Base-by-base conservation (phyloP, 2,329 filamentous ascomycete genomes). In the Claviceps africana region DNA sequence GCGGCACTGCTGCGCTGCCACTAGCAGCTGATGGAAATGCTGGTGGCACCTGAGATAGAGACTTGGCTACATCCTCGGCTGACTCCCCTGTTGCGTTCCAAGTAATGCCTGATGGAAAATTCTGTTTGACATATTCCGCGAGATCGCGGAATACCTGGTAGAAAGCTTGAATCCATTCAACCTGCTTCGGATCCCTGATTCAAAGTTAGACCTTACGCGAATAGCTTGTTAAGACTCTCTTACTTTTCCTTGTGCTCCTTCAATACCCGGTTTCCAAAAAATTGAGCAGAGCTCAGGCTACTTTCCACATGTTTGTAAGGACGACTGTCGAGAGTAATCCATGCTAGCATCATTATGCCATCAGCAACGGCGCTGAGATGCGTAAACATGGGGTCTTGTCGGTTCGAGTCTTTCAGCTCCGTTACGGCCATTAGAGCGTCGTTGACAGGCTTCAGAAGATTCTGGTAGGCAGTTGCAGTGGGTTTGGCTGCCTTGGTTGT, bases 401-500 rank as follows among this genome's bases (percentile, higher is more conserved):
- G 81, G 67, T 94, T 94, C 54, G 77, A 76, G 61, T 96, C 89
- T 66, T 88, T 85, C 62, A 95, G 79, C 57, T 86, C 83, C 61
- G 82, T 84, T 52, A 93, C 88, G 47, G 81, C 81, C 62, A 85
- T 82, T 57, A 95, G 84, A 52, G 85, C 82, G 55, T 86, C 82
- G 69, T 95, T 90, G 56, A 95, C 83, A 58, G 91, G 89, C 61
- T 90, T 88, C 58, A 97, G 75, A 21, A 96, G 78, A 56, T 88
- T 83, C 65, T 86, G 82, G 63, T 83, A 87, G 3, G 79, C 73
- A 13, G 66, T 67, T 57, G 85, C 75, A 57, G 93, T 85, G 22
- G 91, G 93, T 71, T 95, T 95, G 76, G 89, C 94, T 22, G 93
- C 85, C 72, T 90, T 93, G 51, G 87, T 91, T 1, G 89, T 81